Percentiles rank a stretch among this genome's conserved stretches.
phyloP scores from a whole-genome alignment of 108 stramenopile species.

The Phaeodactylum tricornutum region DNA sequence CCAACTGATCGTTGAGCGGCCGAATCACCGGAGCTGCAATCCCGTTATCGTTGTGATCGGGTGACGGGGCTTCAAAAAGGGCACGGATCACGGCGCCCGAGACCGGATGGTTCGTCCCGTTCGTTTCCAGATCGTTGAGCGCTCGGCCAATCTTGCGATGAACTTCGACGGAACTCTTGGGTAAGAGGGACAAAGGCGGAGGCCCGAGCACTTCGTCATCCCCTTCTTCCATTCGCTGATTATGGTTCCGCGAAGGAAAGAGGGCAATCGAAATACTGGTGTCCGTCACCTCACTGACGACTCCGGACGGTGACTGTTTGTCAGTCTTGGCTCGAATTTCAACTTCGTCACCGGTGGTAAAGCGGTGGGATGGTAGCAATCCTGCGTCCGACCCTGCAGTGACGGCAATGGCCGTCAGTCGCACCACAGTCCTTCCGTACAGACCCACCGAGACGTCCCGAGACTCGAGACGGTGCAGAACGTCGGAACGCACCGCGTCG shows the following conservation, averaged over 20 bases:
- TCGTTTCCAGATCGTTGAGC: constrained; percentile 46
- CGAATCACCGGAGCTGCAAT: background rate
- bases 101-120: constrained; percentile 55
- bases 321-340: constrained; percentile 48
- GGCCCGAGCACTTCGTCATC: constrained; percentile 19
- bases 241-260: constrained; percentile 20
- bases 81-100: constrained; percentile 53
- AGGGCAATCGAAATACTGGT: constrained; percentile 56
- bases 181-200: constrained; percentile 56
- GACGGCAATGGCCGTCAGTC: constrained; percentile 11
- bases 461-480: constrained; percentile 29
- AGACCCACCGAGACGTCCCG: constrained; percentile 59
- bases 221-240: constrained; percentile 23
- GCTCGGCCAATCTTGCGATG: constrained; percentile 54
- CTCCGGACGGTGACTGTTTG: constrained; percentile 26
- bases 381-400: background rate
- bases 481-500: background rate
- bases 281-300: constrained; percentile 57
- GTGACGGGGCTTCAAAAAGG: constrained; percentile 39
- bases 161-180: constrained; percentile 61
- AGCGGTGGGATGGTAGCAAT: constrained; percentile 60
- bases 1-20: constrained; percentile 37
- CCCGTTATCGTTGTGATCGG: background rate
- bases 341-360: constrained; percentile 82
- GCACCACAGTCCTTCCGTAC: constrained; percentile 73